Base-by-base conservation (phyloP, 768 basidiomycete species). In the Russula virescens region DNA sequence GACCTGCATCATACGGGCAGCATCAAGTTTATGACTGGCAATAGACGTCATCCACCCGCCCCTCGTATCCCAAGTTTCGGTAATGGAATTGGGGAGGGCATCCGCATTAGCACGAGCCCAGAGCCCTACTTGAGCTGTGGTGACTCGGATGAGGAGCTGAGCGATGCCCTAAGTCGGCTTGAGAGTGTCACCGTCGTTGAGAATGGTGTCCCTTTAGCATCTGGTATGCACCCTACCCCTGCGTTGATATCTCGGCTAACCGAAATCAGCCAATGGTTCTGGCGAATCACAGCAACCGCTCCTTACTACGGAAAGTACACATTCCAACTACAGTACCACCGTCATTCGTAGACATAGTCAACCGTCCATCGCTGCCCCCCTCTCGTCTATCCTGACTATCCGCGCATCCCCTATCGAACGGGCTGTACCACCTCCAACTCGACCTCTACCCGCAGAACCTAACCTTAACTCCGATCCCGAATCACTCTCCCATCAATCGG, bases 51-150 rank as follows among this genome's bases (percentile, higher is more conserved):
- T 9, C 74, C 74, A 14, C 73, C 75, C 4, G 83, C 77, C 0
- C 89, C 86, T n/a, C 79, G 92, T 18, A 94, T 94, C 63, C 91
- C 91, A 0, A 94, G 90, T 74, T 94, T 94, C 70, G 89, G 89
- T 0, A 76, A 84, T 75, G 89, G 85, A 21, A 75, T 88, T 18
- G 86, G 81, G 3, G 82, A 82, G 69, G 80, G 83, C 48, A 83
- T 88, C 54, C 75, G 81, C 50, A 61, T 70, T 19, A 67, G 68
- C 16, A 62, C 69, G 5, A 72, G 71, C 40, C 64, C 73, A 47
- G 69, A 72, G 16, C 71, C 67, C 51, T 70, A 72, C 34, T 71
- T 73, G n/a, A 76, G 77, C 50, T 74, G 76, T 45, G 83, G 85
- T 45, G 82, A 84, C 48, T 86, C 83, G 55, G 88, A 87, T 52